Conservation (phyloP, 768 basidiomycete genomes). For the Chlorophyllum brunneum region DNA sequence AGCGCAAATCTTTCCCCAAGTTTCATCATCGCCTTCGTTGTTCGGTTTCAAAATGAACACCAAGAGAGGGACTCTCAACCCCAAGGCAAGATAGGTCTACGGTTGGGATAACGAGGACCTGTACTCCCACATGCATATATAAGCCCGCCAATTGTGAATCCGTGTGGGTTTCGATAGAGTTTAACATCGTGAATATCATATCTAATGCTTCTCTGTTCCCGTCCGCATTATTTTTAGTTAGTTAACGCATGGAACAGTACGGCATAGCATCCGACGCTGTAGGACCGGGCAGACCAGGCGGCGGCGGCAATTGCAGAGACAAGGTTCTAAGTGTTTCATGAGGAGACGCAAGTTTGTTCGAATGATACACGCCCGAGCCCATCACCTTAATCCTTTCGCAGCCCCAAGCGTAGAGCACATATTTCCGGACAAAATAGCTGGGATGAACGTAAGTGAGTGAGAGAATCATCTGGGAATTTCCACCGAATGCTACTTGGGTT, state of each 20-base stretch:
- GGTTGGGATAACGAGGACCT: neutral
- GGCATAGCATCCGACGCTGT: neutral
- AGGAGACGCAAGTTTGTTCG: too few species aligned
- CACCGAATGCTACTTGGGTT: too few species aligned
- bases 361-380: too few species aligned
- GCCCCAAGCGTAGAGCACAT: too few species aligned
- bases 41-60: neutral
- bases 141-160: neutral
- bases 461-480: too few species aligned
- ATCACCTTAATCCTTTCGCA: too few species aligned
- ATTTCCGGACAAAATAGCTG: too few species aligned
- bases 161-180: too few species aligned
- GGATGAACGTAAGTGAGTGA: too few species aligned
- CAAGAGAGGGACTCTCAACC: neutral
- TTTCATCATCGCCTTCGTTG: neutral
- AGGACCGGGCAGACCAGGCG: neutral
- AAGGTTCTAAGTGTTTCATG: neutral
- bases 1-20: neutral
- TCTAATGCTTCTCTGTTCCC: constrained; percentile 1
- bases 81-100: neutral
- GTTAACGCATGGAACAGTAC: neutral
- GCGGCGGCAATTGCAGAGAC: neutral
- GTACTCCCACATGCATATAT: constrained; percentile 2
- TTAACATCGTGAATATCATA: too few species aligned
- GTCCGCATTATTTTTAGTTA: neutral